phyloP scores from a whole-genome alignment of 2,329 filamentous ascomycete species.

The Byssoonygena ceratinophila region DNA sequence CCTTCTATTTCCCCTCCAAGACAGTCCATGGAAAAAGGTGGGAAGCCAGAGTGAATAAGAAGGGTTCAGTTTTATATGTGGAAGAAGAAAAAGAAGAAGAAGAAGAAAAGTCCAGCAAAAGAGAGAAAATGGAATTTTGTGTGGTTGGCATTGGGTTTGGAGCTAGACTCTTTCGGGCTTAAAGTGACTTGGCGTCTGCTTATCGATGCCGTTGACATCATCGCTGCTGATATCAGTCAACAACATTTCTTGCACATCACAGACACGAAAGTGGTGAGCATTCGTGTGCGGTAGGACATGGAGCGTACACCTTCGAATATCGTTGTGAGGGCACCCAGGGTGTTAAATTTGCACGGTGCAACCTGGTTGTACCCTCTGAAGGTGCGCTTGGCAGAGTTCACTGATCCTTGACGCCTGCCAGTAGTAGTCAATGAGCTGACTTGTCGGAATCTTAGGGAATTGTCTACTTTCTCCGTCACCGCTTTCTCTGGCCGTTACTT shows the following conservation, averaged over 20 bases:
- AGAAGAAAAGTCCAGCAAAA: constrained; percentile 19
- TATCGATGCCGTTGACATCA: neutral
- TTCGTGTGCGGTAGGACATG: no score
- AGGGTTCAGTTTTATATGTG: constrained; percentile 31
- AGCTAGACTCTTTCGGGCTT: no score
- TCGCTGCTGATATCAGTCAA: neutral
- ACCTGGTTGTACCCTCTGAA: constrained; percentile 41
- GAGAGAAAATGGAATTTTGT: constrained; percentile 17
- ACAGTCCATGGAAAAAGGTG: constrained; percentile 27
- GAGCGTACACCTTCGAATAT: neutral
- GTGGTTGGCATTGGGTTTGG: constrained; percentile 15
- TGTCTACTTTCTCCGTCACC: constrained; percentile 66
- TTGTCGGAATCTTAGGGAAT: constrained; percentile 61
- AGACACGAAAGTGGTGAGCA: no score
- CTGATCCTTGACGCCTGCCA: no score
- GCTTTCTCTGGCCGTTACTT: constrained; percentile 74
- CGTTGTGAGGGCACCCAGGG: constrained; percentile 14
- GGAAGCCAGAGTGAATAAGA: constrained; percentile 39
- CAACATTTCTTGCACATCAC: neutral
- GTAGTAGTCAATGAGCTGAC: neutral
- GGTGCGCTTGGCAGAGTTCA: constrained; percentile 26
- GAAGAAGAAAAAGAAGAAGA: constrained; percentile 22
- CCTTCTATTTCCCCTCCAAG: constrained; percentile 40
- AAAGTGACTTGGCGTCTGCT: neutral
- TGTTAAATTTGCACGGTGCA: constrained; percentile 25